These are phyloP conservation scores for Centaurea solstitialis DNA, from an alignment of 129 eudicot genomes.

Conservation along the genomic window DNA sequence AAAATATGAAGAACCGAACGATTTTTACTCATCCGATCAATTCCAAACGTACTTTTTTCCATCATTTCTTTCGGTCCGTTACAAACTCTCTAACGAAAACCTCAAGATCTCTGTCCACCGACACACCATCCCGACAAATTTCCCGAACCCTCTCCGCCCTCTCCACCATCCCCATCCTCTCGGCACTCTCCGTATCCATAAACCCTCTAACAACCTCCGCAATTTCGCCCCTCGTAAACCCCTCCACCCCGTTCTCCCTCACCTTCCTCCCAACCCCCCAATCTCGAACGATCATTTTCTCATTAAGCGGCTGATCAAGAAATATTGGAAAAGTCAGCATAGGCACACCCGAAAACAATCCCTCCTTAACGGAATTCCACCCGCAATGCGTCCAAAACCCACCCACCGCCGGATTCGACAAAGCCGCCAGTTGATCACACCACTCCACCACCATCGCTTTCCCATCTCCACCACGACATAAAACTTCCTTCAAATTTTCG, in stretches of 20 bases:
- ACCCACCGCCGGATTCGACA: slow-evolving; percentile 46
- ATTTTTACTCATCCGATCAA: too few relatives aligned
- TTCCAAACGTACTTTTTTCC: background rate
- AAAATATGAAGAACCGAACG: too few relatives aligned
- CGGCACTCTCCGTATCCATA: slow-evolving; percentile 42
- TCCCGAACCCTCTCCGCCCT: slow-evolving; percentile 25
- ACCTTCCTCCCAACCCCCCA: slow-evolving; percentile 52
- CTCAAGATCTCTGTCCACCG: slow-evolving; percentile 24
- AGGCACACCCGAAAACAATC: slow-evolving; percentile 45
- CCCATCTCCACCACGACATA: slow-evolving; percentile 36
- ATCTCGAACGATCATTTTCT: slow-evolving; percentile 46
- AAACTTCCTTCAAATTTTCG: slow-evolving; percentile 14
- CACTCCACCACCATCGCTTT: slow-evolving; percentile 45
- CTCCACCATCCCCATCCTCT: slow-evolving; percentile 37
- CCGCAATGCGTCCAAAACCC: slow-evolving; percentile 70
- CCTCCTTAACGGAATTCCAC: slow-evolving; percentile 64
- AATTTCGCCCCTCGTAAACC: slow-evolving; percentile 31
- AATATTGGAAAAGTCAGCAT: slow-evolving; percentile 47
- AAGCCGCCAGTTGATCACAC: slow-evolving; percentile 60
- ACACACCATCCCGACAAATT: slow-evolving; percentile 24
- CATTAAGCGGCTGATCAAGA: slow-evolving; percentile 45
- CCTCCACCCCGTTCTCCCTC: background rate
- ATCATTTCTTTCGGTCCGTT: background rate
- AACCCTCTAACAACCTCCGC: slow-evolving; percentile 25
- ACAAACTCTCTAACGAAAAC: slow-evolving; percentile 25